phyloP scores from a whole-genome alignment of 371 early-diverging fungal species.

The Zychaea mexicana region DNA sequence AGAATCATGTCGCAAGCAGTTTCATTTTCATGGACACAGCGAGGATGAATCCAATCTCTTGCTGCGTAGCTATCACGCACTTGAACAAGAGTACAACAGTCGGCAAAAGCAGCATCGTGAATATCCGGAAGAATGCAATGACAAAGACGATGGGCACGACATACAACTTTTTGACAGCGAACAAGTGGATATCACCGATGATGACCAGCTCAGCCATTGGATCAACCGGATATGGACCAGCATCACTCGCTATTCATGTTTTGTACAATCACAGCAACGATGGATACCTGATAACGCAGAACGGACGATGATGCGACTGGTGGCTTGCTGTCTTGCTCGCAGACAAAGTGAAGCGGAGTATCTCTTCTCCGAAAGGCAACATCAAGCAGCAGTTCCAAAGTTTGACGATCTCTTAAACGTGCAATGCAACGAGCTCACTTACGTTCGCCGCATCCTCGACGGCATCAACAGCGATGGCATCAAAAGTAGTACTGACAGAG shows the following conservation, averaged over 20 bases:
- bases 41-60: constrained; percentile 16
- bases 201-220: neutral
- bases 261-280: neutral
- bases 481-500: too few species aligned
- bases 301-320: constrained; percentile 37
- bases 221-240: neutral
- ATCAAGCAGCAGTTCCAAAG: neutral
- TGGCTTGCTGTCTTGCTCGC: constrained; percentile 29
- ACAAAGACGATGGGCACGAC: neutral
- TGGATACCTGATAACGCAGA: constrained; percentile 26
- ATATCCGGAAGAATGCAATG: too few species aligned
- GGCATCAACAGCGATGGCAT: neutral
- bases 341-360: constrained; percentile 11
- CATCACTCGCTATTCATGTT: neutral
- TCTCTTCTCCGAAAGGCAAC: neutral
- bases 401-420: constrained; percentile 28
- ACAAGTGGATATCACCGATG: neutral
- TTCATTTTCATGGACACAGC: neutral
- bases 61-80: neutral
- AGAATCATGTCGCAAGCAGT: constrained; percentile 22
- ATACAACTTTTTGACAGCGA: neutral
- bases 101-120: neutral
- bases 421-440: constrained; percentile 38
- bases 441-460: constrained; percentile 12
- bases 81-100: constrained; percentile 12